A percentile compares a stretch with the other conserved stretches of the same genome.
phyloP scores from a whole-genome alignment of 83 land plant species.

The Picea abies region DNA sequence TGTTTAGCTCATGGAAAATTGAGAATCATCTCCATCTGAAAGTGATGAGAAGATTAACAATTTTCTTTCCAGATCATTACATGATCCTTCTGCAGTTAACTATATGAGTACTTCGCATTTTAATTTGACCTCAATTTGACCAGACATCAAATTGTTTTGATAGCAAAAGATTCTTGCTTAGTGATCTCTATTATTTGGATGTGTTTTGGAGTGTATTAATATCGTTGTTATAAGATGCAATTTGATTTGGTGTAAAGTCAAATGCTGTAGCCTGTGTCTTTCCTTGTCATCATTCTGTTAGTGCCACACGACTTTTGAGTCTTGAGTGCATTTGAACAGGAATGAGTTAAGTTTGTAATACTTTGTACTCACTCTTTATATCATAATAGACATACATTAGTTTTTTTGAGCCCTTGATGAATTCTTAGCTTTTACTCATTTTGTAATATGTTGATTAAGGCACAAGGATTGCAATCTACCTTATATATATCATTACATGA shows the following conservation, averaged over 20 bases:
- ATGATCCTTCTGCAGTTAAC: no score
- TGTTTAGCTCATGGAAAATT: background rate
- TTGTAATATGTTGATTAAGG: no score
- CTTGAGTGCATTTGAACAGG: background rate
- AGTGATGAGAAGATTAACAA: background rate
- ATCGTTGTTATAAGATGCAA: background rate
- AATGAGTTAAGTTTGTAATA: background rate
- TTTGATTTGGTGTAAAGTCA: background rate
- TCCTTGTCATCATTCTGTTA: background rate
- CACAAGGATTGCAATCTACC: no score
- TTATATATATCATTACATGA: no score
- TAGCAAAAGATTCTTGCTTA: background rate
- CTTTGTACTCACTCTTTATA: background rate
- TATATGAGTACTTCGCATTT: no score
- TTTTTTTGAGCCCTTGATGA: background rate
- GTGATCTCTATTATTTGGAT: conserved; percentile 2
- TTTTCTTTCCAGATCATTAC: background rate
- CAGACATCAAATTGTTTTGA: background rate
- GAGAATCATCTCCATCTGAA: background rate
- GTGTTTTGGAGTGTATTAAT: background rate
- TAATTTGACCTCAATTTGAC: no score
- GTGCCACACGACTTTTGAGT: no score
- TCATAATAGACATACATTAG: background rate
- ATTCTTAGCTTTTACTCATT: background rate
- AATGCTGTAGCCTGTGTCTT: background rate